A percentile compares a stretch with the other conserved stretches of the same genome.
Evolutionary conservation across 257 asterid genomes (phyloP).

Genomic region (Galeopsis tetrahit): DNA sequence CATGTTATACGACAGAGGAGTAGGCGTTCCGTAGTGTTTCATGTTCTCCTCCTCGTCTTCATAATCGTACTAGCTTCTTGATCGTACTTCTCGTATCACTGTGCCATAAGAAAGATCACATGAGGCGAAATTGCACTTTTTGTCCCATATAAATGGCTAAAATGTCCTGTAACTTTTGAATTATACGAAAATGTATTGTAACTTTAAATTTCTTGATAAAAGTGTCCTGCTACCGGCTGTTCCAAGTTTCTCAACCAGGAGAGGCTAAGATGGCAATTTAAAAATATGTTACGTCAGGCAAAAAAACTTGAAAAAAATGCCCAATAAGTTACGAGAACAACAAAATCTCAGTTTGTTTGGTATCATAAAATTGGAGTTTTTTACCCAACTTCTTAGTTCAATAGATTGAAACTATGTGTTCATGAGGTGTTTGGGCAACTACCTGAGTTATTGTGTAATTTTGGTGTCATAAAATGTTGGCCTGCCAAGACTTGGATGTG

Average conservation of each 20-base stretch:
- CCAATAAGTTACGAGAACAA: background rate
- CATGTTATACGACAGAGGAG: constrained; percentile 62
- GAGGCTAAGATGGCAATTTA: too few relatives aligned
- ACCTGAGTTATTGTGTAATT: background rate
- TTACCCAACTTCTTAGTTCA: constrained; percentile 3
- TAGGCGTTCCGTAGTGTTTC: constrained; percentile 56
- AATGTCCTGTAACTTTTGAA: too few relatives aligned
- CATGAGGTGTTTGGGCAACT: background rate
- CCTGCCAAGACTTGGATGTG: background rate
- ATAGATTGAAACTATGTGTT: background rate
- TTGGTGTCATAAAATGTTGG: background rate
- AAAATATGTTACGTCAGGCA: too few relatives aligned
- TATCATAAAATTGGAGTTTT: constrained; percentile 13
- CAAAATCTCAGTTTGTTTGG: constrained; percentile 7
- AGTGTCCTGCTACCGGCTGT: too few relatives aligned
- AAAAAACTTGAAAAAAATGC: too few relatives aligned
- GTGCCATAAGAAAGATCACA: background rate
- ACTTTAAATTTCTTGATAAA: too few relatives aligned
- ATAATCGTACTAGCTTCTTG: constrained; percentile 62
- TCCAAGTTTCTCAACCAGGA: too few relatives aligned
- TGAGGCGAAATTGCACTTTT: background rate
- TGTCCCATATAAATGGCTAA: background rate
- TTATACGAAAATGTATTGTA: too few relatives aligned
- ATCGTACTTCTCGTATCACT: constrained; percentile 48
- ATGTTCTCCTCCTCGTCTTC: constrained; percentile 51